Conservation (phyloP, 2,329 filamentous ascomycete species). For the Colletotrichum sp. region DNA sequence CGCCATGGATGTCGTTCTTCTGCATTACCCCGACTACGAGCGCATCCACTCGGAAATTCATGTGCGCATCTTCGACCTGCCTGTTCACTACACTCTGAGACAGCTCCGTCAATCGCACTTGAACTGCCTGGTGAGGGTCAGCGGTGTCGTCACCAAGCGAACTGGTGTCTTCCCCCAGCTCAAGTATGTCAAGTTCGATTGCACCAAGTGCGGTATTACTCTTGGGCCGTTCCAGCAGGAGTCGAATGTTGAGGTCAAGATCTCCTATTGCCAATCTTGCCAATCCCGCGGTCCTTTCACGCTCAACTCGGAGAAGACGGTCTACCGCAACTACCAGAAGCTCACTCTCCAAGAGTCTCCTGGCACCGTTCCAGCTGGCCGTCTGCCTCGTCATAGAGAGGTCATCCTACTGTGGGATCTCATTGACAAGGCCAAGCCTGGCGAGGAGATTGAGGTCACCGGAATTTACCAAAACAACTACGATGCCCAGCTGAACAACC, state of each 20-base stretch:
- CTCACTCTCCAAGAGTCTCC: constrained; percentile 96
- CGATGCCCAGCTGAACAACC: constrained; percentile 96
- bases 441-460: constrained; percentile 96
- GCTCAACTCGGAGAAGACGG: constrained; percentile 94
- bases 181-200: constrained; percentile 99
- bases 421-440: constrained; percentile 95
- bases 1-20: constrained; percentile 92
- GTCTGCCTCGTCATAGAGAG: constrained; percentile 89
- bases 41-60: constrained; percentile 98
- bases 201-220: constrained; percentile 88
- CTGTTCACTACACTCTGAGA: constrained; percentile 92
- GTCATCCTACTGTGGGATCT: constrained; percentile 96
- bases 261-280: constrained; percentile 95
- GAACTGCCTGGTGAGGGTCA: constrained; percentile 93
- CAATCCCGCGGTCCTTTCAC: constrained; percentile 95
- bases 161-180: constrained; percentile 97
- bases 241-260: constrained; percentile 93
- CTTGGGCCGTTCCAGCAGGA: constrained; percentile 97
- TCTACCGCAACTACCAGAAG: constrained; percentile 99
- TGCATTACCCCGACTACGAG: constrained; percentile 97
- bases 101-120: constrained; percentile 94
- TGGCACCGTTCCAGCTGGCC: constrained; percentile 93
- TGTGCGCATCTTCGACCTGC: constrained; percentile 93
- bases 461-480: constrained; percentile 99
- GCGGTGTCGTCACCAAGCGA: constrained; percentile 91